Percentiles rank a stretch among this genome's conserved stretches.
phyloP scores from a whole-genome alignment of 1,284 basidiomycete species.

The Marasmius oreades region DNA sequence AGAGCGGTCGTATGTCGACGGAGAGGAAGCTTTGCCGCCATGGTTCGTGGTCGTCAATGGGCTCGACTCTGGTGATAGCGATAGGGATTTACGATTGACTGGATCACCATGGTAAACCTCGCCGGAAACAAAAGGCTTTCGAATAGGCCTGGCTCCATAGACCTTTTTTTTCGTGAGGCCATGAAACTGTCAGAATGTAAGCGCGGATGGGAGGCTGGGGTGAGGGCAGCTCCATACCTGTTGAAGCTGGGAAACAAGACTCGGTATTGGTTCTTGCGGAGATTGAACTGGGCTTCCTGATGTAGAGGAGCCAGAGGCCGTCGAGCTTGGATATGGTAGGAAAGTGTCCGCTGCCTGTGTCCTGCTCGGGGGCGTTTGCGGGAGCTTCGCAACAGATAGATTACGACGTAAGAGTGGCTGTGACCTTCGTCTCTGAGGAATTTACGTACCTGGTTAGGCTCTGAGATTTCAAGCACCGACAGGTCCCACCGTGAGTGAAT shows the following conservation, averaged over 20 bases:
- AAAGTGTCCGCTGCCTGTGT: neutral
- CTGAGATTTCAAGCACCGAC: neutral
- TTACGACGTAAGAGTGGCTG: slow-evolving; percentile 4
- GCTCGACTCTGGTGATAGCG: slow-evolving; percentile 10
- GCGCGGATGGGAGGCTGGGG: too few species aligned
- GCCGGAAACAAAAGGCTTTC: slow-evolving; percentile 45
- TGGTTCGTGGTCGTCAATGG: slow-evolving; percentile 7
- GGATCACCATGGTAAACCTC: slow-evolving; percentile 11
- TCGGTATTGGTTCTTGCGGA: slow-evolving; percentile 27
- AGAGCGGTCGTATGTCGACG: slow-evolving; percentile 8
- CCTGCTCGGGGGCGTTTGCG: neutral
- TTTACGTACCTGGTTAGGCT: slow-evolving; percentile 24
- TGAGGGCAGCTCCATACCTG: slow-evolving; percentile 5
- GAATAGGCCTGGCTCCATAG: slow-evolving; percentile 46
- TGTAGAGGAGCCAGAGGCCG: neutral
- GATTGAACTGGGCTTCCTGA: neutral
- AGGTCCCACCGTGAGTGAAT: neutral
- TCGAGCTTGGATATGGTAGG: neutral
- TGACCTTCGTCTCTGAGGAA: slow-evolving; percentile 9
- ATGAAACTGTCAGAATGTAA: slow-evolving; percentile 37
- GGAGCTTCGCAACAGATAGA: neutral
- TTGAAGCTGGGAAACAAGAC: slow-evolving; percentile 51
- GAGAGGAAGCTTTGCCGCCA: slow-evolving; percentile 12
- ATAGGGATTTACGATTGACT: slow-evolving; percentile 9
- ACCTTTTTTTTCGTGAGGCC: slow-evolving; percentile 62